Evolutionary conservation across 352 stramenopile species (phyloP).

Genomic region (Phytophthora pistaciae): DNA sequence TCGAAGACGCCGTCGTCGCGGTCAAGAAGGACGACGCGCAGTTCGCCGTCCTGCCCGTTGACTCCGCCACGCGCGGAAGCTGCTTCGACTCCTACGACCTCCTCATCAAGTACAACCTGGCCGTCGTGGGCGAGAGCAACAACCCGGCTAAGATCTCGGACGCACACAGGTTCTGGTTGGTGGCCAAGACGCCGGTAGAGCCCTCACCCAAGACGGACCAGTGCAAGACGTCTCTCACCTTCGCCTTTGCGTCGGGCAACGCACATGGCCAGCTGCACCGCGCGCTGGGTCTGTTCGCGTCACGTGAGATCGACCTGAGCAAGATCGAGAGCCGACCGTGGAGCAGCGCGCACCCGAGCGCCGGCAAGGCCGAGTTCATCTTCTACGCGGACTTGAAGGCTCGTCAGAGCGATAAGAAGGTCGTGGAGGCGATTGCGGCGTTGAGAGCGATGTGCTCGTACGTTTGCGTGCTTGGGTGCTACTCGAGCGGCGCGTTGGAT

Average conservation of each 20-base stretch:
- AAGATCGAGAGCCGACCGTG: conserved; percentile 82
- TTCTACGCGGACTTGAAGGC: conserved; percentile 81
- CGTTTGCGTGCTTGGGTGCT: conserved; percentile 87
- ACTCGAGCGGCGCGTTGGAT: conserved; percentile 49
- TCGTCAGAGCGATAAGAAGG: conserved; percentile 61
- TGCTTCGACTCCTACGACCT: conserved; percentile 97
- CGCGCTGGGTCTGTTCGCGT: conserved; percentile 68
- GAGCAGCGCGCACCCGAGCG: conserved; percentile 22
- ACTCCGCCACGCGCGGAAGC: conserved; percentile 95
- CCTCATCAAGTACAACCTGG: conserved; percentile 72
- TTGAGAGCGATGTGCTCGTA: conserved; percentile 83
- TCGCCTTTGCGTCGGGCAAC: conserved; percentile 77
- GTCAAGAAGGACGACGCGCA: conserved; percentile 87
- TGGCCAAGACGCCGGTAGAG: conserved; percentile 61
- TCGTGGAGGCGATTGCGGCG: conserved; percentile 81
- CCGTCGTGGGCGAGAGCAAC: conserved; percentile 74
- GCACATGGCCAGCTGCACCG: conserved; percentile 68
- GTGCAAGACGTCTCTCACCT: conserved; percentile 79
- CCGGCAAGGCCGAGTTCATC: conserved; percentile 65
- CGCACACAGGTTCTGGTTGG: conserved; percentile 84
- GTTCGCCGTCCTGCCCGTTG: conserved; percentile 95
- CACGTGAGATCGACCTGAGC: conserved; percentile 65
- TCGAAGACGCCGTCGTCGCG: conserved; percentile 68
- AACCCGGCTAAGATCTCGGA: conserved; percentile 7
- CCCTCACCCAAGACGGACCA: conserved; percentile 23